Evolutionary conservation across 2,329 filamentous ascomycete species (phyloP), one percentile per base, ranked within the genome.

Genomic region (Trichoderma endophyticum): DNA sequence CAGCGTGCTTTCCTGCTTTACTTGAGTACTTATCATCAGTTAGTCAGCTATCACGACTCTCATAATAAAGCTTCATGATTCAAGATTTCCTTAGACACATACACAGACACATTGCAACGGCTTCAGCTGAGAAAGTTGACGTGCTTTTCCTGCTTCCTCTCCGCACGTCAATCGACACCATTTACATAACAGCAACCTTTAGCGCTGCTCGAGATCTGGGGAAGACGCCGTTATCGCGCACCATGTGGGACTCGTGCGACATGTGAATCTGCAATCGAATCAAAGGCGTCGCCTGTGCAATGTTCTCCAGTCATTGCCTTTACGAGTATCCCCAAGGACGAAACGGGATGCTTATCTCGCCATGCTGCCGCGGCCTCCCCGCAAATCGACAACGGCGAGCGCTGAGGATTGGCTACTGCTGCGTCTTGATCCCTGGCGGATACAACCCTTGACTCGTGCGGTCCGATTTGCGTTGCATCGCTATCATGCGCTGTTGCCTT

Each of bases 171-270:
- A 57, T 57, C 48, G 48, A 54, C 26, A 39, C 28, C 12, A n/a
- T 62, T 62, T 70, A 70, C 56, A 70, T 54, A 70, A 70, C 57
- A 70, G 36, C 66, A 70, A 70, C 39, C 21, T n/a, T 28, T 62
- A 70, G 66, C 57, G 57, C 39, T 54, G 7, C 66, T 70, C 26
- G 28, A 51, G 56, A 70, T 70, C 66, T 54, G 66, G 66, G 66
- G 66, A 70, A 70, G 32, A 28, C 66, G 57, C 66, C 57, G 57
- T 62, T 70, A 70, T 70, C 66, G 66, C 56, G 36, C 36, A 12
- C 36, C 56, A 70, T 61, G 66, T 70, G 66, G 66, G 66, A 70
- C 66, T 34, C 21, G 56, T 28, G 18, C 9, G 28, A 34, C 66
- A 7, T 57, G 8, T n/a, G n/a, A 60, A 51, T 26, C 65, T 14